Evolutionary conservation across 1,139 yeast genomes (phyloP).

Genomic region (Diutina siamensis): DNA sequence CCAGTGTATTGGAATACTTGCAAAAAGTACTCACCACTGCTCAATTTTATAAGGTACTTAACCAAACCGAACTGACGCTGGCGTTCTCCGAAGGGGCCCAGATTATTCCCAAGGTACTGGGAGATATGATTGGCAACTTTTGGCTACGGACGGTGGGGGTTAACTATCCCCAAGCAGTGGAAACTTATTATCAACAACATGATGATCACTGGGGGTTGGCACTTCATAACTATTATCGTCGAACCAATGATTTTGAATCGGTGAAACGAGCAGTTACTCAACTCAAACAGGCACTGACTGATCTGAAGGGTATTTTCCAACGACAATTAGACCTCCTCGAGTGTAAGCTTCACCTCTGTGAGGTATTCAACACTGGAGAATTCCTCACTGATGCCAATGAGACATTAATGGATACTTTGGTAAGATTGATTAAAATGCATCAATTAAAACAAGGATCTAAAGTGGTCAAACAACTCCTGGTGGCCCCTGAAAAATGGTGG

Average conservation of each 20-base stretch:
- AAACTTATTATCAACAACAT: conserved; percentile 23
- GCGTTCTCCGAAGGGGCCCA: conserved; percentile 12
- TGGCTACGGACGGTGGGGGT: conserved; percentile 27
- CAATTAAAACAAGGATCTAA: conserved; percentile 50
- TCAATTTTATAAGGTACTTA: conserved; percentile 29
- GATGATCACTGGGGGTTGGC: conserved; percentile 14
- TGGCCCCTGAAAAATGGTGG: conserved; percentile 56
- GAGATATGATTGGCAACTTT: conserved; percentile 31
- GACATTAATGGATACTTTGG: conserved; percentile 47
- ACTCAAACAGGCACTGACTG: neutral
- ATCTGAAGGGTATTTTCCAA: neutral
- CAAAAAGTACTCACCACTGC: conserved; percentile 25
- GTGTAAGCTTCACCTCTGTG: neutral
- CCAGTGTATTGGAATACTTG: conserved; percentile 47
- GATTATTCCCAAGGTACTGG: conserved; percentile 18
- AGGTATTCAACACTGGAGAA: neutral
- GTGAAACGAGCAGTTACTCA: neutral
- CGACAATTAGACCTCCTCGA: neutral
- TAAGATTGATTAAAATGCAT: conserved; percentile 39
- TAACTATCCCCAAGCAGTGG: conserved; percentile 15
- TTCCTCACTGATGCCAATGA: conserved; percentile 8
- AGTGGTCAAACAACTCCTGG: conserved; percentile 48
- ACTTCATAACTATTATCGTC: neutral
- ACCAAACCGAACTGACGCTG: conserved; percentile 25
- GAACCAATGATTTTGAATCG: neutral